A percentile compares a stretch with the other conserved stretches of the same genome.
phyloP scores from a whole-genome alignment of 768 basidiomycete genomes.

The Suillus sp. region DNA sequence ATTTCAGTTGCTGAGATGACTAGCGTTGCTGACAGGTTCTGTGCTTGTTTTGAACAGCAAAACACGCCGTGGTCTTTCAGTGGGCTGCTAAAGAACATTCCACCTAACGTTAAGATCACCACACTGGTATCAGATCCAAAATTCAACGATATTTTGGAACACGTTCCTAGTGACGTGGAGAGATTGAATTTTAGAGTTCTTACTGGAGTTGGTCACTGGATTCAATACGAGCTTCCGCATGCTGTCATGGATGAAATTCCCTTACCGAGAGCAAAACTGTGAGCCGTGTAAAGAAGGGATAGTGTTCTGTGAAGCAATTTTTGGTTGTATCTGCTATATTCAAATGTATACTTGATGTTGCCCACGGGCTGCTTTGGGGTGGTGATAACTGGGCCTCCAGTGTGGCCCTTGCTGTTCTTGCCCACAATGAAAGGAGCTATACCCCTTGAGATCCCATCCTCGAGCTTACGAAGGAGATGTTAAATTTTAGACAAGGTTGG shows the following conservation, averaged over 20 bases:
- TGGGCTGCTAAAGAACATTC: neutral
- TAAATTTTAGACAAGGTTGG: no score
- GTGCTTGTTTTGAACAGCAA: neutral
- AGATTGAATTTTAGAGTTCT: neutral
- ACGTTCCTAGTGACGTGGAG: neutral
- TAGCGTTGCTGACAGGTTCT: neutral
- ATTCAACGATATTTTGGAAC: neutral
- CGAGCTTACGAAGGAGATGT: neutral
- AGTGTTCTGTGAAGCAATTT: neutral
- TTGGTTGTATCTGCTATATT: neutral
- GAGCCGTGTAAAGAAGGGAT: neutral
- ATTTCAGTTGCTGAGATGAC: neutral
- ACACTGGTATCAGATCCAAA: neutral
- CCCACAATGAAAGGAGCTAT: neutral
- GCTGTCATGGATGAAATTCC: slow-evolving; percentile 10
- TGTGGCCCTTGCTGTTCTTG: neutral
- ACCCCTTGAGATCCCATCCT: neutral
- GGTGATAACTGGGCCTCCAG: neutral
- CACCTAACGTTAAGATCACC: neutral
- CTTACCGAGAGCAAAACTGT: neutral
- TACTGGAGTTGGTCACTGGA: neutral
- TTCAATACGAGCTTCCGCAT: slow-evolving; percentile 13
- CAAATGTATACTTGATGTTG: neutral
- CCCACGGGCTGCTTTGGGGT: neutral
- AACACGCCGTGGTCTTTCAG: neutral